Evolutionary conservation across 495 filamentous ascomycete species (phyloP), one percentile per base, ranked within the genome.

Genomic region (Penicillium flavigenum): DNA sequence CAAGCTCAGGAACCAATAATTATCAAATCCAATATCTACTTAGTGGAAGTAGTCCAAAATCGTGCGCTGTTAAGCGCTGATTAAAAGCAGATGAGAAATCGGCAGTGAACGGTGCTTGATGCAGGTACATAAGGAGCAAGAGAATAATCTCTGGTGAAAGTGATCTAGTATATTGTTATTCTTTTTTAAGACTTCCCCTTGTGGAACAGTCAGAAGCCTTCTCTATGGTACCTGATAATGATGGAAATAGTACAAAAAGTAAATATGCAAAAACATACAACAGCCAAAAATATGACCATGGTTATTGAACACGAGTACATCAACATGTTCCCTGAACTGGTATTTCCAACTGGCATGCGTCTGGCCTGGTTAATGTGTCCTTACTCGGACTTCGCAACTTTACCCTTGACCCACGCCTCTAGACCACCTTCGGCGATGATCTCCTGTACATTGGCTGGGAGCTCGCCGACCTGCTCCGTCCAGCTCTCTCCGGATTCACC

Each of bases 401-500:
- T 79, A 43, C 76, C 76, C 79, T 89, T 89, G 4, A 95, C 89
- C 92, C 92, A 96, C 52, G 84, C 83, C 77, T 91, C 90, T 64
- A 96, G 65, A 43, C 76, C 70, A 0, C 88, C 90, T 57, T 76
- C 68, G n/a, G 89, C 91, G 64, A 96, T 86, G 56, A 96, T 93
- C 69, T 90, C 90, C 69, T 97, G 93, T 55, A 97, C 89, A 68
- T 92, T 96, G 1, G 88, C 84, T 45, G 92, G 88, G 56, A 96
- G 66, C 76, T 93, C 89, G 8, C 90, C 89, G 3, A 96, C 90
- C 73, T 87, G 87, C 64, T 91, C 80, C 43, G 76, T 86, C 94
- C 92, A 97, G 53, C 67, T 78, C 39, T 69, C 62, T 0, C 85
- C 86, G 36, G 73, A 66, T 60, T 78, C 65, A 4, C 89, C 89